Conservation (phyloP, 2,329 filamentous ascomycete genomes). For the Chaetomiaceae sp. region DNA sequence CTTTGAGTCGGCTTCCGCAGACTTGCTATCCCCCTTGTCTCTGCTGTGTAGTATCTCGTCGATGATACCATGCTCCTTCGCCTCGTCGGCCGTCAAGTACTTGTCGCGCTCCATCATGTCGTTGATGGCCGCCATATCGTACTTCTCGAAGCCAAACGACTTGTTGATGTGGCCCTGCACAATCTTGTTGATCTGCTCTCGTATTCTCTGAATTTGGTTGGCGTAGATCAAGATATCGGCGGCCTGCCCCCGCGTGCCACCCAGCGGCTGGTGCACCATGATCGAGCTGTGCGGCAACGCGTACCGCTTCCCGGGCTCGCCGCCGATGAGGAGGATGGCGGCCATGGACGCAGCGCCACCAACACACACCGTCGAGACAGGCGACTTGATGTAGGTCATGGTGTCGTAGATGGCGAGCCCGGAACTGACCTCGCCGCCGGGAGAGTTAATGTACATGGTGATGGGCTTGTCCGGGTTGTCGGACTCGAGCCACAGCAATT, state of each 20-base stretch:
- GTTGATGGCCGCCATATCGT: constrained; percentile 76
- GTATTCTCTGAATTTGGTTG: constrained; percentile 85
- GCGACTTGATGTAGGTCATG: constrained; percentile 92
- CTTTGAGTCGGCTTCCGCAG: constrained; percentile 13
- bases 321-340: constrained; percentile 78
- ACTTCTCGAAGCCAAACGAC: constrained; percentile 66
- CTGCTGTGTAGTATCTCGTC: constrained; percentile 77
- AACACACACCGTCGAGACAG: constrained; percentile 90
- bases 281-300: constrained; percentile 89
- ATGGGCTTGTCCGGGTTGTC: constrained; percentile 93
- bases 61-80: constrained; percentile 81
- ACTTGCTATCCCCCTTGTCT: constrained; percentile 38
- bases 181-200: constrained; percentile 82
- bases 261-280: constrained; percentile 95
- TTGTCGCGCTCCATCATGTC: constrained; percentile 96
- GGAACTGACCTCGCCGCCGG: constrained; percentile 86
- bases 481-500: constrained; percentile 95
- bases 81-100: constrained; percentile 85
- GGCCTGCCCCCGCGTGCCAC: constrained; percentile 59
- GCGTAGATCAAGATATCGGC: constrained; percentile 94
- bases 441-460: constrained; percentile 96
- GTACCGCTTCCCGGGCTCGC: constrained; percentile 76
- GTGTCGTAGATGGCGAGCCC: constrained; percentile 93
- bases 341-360: constrained; percentile 96
- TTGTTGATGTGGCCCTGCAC: constrained; percentile 81